Base-by-base conservation (phyloP, 2,329 filamentous ascomycete species). In the Pestalotiopsis sp. region DNA sequence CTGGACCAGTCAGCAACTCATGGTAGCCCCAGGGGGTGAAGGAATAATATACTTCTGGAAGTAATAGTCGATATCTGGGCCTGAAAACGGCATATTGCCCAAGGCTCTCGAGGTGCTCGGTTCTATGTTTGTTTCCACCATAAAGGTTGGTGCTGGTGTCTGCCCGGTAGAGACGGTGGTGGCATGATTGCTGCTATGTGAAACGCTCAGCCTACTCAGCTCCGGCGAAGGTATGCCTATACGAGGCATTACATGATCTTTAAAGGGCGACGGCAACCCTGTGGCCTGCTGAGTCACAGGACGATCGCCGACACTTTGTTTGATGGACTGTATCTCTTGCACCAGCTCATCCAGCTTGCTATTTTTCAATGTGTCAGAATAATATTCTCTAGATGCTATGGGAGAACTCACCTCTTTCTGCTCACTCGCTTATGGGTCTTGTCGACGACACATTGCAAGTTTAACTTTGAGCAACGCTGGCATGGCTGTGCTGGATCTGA, bases 301-400 rank as follows among this genome's bases (percentile, higher is more conserved):
- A 17, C 56, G 64, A 36, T 66, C 76, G 68, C 75, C 78, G 57
- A 88, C 86, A 59, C 82, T 84, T 71, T 87, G 81, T 72, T 87
- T 87, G 73, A 88, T 87, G 73, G 78, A 85, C 70, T 81, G 83
- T n/a, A 88, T 82, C 73, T 88, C 86, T 69, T 85, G 83, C 64
- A 85, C 86, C 4, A 88, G 78, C 70, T 86, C 83, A 71, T 88
- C 86, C 3, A 88, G 78, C 74, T 88, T 88, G 72, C 86, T 88
- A 67, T 62, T 64, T n/a, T 57, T n/a, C 17, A 6, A 45, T 25
- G 17, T 56, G 57, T 65, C 36, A 70, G 41, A 64, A 11, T 3
- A n/a, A 11, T 13, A n/a, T 23, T 38, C 7, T 14, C 13, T 12
- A 9, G 13, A 4, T 25, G 23, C 14, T 20, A 9, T 13, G 36